Base-by-base conservation (phyloP, 2,329 filamentous ascomycete genomes). In the Penicillium sp. region DNA sequence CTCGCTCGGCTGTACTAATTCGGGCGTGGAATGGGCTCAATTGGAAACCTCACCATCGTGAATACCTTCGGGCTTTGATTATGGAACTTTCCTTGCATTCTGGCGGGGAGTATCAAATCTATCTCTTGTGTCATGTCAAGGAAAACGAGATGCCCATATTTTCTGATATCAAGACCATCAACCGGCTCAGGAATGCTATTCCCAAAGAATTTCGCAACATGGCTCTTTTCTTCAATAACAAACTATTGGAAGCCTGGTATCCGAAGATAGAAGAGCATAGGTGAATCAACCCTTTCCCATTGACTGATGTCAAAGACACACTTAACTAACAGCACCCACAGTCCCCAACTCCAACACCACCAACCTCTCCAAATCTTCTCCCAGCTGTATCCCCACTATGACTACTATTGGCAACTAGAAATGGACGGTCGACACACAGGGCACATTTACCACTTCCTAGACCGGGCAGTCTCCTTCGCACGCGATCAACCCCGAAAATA, bases 61-160 rank as follows among this genome's bases (percentile, higher is more conserved):
- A 93, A 73, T 91, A 91, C 68, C 75, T 97, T 37, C 88, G 93
- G 31, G 88, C 92, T 33, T 85, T 96, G 75, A 91, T 97, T 69
- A 85, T 88, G 23, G 93, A 97, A 73, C 78, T 93, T 7, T 83
- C 86, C 10, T 76, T 93, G 50, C 82, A 84, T 55, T 89, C 89
- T 0, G 89, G 89, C n/a, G 88, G 86, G 35, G 89, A 93, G 70
- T 92, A 92, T 67, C 81, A 84, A 27, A 82, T 93, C 2, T 89
- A 93, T 72, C 88, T 93, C 67, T 78, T 93, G 42, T 82, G 93
- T 35, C 89, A 93, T 64, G 89, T 92, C 59, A 89, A 89, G 63
- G 88, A 93, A 70, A 82, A 88, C 63, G 83, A 86, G 62, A 78
- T 86, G 48, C 88, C 88, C 21, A 89, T 92, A 61, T 91, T 88